phyloP scores from a whole-genome alignment of 225 moss, liverwort and hornwort genomes.

The Straminergon stramineum region DNA sequence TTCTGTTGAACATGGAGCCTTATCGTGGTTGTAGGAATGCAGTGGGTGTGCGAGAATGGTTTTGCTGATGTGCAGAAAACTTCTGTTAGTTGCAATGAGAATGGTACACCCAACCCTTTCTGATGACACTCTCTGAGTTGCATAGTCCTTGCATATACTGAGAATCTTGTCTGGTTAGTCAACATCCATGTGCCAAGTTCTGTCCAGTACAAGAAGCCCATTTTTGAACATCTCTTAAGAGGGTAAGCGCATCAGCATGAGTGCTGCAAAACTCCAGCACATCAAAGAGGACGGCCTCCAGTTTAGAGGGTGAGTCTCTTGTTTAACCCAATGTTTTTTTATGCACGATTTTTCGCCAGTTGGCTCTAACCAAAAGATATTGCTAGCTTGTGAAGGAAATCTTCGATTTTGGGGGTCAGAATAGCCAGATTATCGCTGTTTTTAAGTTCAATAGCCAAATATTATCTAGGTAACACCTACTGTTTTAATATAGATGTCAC shows the following conservation, averaged over 20 bases:
- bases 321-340: too few relatives aligned
- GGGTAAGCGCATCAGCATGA: too few relatives aligned
- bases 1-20: background rate
- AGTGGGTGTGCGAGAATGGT: background rate
- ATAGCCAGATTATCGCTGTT: too few relatives aligned
- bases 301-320: background rate
- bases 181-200: background rate
- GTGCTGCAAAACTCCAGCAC: background rate
- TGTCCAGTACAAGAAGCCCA: background rate
- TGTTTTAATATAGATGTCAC: too few relatives aligned
- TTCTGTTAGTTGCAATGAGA: background rate
- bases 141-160: background rate
- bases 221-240: background rate
- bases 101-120: background rate
- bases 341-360: too few relatives aligned
- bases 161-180: too few relatives aligned
- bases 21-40: background rate
- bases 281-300: background rate
- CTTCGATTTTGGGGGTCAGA: too few relatives aligned
- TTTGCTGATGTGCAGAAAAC: background rate
- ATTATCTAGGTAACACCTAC: too few relatives aligned
- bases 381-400: too few relatives aligned
- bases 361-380: too few relatives aligned
- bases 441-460: too few relatives aligned
- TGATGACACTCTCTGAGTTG: background rate